Evolutionary conservation across 495 filamentous ascomycete species (phyloP).

Genomic region (Aeminium ludgeri): DNA sequence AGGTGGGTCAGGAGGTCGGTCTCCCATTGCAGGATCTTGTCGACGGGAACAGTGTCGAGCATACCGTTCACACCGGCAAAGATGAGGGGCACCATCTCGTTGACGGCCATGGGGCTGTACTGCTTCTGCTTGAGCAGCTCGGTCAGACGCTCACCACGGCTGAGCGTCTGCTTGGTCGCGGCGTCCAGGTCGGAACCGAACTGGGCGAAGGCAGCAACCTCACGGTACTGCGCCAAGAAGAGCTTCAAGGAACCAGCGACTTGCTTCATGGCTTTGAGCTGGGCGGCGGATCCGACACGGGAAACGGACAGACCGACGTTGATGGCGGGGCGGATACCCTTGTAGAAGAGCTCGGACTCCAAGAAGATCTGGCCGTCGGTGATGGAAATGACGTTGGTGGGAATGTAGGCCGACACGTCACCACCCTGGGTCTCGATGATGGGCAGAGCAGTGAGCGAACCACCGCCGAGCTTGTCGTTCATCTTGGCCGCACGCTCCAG

Average conservation of each 20-base stretch:
- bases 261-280: conserved; percentile 99
- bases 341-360: conserved; percentile 99
- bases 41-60: conserved; percentile 73
- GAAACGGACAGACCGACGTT: conserved; percentile 99
- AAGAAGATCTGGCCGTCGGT: conserved; percentile 99
- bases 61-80: conserved; percentile 97
- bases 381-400: conserved; percentile 99
- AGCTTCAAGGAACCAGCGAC: conserved; percentile 98
- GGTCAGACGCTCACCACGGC: conserved; percentile 96
- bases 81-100: conserved; percentile 99
- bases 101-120: conserved; percentile 95
- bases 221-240: conserved; percentile 99
- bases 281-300: conserved; percentile 97
- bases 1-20: conserved; percentile 82
- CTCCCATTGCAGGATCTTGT: conserved; percentile 81
- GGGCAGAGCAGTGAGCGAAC: conserved; percentile 92
- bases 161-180: conserved; percentile 95
- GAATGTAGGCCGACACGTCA: conserved; percentile 99
- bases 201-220: conserved; percentile 98
- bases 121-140: conserved; percentile 99
- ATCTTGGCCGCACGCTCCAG: conserved; percentile 99
- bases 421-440: conserved; percentile 99
- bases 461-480: conserved; percentile 87
- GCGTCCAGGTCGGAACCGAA: conserved; percentile 99
- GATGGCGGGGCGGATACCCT: conserved; percentile 99